Evolutionary conservation across 495 filamentous ascomycete genomes (phyloP), one percentile per base, ranked within the genome.

Genomic region (Penicillium waksmanii): DNA sequence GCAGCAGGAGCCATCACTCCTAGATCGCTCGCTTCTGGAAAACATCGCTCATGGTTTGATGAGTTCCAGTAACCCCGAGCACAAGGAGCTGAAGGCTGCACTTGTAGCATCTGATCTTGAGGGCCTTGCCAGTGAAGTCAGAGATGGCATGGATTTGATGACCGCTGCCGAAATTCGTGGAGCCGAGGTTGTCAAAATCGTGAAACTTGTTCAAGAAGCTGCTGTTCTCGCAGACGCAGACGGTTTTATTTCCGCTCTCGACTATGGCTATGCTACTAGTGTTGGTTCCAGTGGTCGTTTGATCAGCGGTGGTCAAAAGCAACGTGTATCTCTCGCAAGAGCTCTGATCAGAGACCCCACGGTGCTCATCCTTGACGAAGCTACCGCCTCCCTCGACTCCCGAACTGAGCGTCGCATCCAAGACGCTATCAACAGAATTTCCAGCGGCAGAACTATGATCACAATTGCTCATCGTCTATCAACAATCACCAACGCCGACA

Each of bases 361-460:
- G n/a, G 87, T 96, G 56, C 75, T 96, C 5, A 87, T 96, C 34
- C 74, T 96, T 7, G 91, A 96, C 65, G 92, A 96, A 71, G 91
- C 92, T 17, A 95, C 91, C 1, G 85, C 70, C 7, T 78, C 76
- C 34, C 46, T 85, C 2, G 83, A 85, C 66, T 83, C 83, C 4
- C 65, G 73, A 43, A 84, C 74, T 48, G 83, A 86, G 61, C 77
- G 71, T 42, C 76, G 77, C 21, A 84, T 85, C 53, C 83, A 82
- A 62, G 61, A 60, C 5, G 80, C 82, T 15, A 77, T 86, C 53
- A 72, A 76, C 36, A 76, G 75, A 35, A 76, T 80, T 12, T 67
- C 80, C 18, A 66, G 55, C 10, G 79, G 77, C 2, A 69, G 81
- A 46, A 80, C 78, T n/a, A 72, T 79, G 34, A 73, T 82, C 38